Percentiles rank a stretch among this genome's conserved stretches.
Conservation (phyloP, 2,329 filamentous ascomycete genomes). For the Aschersonia sp. region DNA sequence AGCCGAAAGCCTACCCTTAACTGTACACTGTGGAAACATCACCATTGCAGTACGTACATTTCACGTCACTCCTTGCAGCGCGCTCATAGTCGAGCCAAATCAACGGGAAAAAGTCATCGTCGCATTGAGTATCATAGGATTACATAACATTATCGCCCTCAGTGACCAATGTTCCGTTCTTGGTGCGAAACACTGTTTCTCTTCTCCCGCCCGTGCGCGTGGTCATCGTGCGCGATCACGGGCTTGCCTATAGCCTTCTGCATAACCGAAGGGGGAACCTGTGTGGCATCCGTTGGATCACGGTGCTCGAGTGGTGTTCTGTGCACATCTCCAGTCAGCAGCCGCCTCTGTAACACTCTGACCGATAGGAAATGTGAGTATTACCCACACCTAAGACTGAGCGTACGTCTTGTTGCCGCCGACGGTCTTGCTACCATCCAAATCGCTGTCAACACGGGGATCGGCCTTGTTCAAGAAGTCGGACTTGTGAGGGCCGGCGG, state of each 20-base stretch:
- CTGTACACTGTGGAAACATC: too few relatives aligned
- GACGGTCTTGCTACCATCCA: conserved; percentile 37
- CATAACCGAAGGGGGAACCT: conserved; percentile 41
- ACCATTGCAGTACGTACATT: neutral
- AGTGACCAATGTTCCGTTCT: neutral
- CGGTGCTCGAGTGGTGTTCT: conserved; percentile 7
- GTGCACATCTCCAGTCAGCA: neutral
- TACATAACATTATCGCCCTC: neutral
- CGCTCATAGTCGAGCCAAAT: neutral
- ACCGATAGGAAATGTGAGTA: neutral
- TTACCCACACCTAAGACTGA: conserved; percentile 19
- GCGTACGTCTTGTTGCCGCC: conserved; percentile 36
- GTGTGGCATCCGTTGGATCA: conserved; percentile 40
- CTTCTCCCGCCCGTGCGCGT: conserved; percentile 25
- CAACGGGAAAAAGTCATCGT: neutral
- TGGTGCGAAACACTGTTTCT: conserved; percentile 28
- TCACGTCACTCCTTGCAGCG: neutral
- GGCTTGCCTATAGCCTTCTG: conserved; percentile 31
- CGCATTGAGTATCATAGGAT: neutral
- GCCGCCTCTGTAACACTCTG: too few relatives aligned
- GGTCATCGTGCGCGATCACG: conserved; percentile 27
- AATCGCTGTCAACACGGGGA: conserved; percentile 39
- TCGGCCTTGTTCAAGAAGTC: conserved; percentile 40
- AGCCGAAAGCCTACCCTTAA: too few relatives aligned
- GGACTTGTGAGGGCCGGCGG: conserved; percentile 30